Evolutionary conservation across 371 early-diverging fungal genomes (phyloP).

Genomic region (Mortierella sp.): DNA sequence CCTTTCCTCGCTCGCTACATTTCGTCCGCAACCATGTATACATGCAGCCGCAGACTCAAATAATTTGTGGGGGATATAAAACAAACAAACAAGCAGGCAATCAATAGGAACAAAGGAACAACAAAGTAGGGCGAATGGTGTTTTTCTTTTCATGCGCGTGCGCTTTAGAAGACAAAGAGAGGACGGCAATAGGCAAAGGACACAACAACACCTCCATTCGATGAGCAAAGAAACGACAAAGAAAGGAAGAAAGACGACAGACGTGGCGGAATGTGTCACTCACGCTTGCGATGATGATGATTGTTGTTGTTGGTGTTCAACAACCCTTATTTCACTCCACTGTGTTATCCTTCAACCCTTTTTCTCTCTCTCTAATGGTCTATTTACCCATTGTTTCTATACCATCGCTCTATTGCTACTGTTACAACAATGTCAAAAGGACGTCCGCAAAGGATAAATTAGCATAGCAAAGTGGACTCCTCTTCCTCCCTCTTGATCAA

Average conservation of each 20-base stretch:
- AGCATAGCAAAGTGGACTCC: not conserved
- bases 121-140: not conserved
- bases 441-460: not conserved
- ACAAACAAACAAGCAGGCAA: not conserved
- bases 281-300: not conserved
- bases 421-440: not conserved
- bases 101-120: not conserved
- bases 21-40: not conserved
- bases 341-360: not conserved
- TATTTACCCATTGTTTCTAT: not conserved
- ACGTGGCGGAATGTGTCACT: not conserved
- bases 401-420: not conserved
- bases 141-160: not conserved
- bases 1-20: no score
- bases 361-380: not conserved
- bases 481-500: not conserved
- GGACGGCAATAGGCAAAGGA: not conserved
- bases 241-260: no score
- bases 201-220: not conserved
- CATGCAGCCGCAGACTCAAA: not conserved
- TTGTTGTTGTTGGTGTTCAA: not conserved
- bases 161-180: not conserved
- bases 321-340: not conserved
- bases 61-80: not conserved
- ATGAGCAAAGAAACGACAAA: not conserved